A percentile compares a stretch with the other conserved stretches of the same genome.
These are phyloP conservation scores for Penicillium turbatum DNA, from an alignment of 495 filamentous ascomycete species.

Conservation along the genomic window DNA sequence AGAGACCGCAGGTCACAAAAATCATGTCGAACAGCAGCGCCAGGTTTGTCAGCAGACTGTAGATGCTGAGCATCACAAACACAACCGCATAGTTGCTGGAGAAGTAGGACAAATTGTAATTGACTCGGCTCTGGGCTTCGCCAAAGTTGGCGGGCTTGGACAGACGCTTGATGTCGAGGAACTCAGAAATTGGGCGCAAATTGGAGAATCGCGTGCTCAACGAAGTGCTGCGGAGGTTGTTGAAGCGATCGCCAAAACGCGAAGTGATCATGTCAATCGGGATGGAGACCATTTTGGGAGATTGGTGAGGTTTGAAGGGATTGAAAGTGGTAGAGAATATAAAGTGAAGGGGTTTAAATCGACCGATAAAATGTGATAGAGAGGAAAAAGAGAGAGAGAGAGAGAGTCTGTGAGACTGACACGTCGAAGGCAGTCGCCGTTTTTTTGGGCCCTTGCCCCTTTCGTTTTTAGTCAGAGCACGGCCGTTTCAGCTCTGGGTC, in stretches of 20 bases:
- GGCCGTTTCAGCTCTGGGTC: not conserved
- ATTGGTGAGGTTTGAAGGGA: not conserved
- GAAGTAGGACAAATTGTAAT: constrained; percentile 96
- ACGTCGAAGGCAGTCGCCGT: constrained; percentile 7
- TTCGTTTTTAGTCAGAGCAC: constrained; percentile 16
- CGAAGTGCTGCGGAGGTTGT: constrained; percentile 70
- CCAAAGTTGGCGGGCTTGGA: constrained; percentile 89
- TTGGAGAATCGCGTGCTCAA: constrained; percentile 83
- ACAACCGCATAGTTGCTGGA: constrained; percentile 96
- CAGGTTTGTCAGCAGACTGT: constrained; percentile 82
- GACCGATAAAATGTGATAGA: constrained; percentile 3
- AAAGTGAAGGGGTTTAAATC: constrained; percentile 6
- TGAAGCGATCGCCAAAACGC: constrained; percentile 72
- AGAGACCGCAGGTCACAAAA: constrained; percentile 79
- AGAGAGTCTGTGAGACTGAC: not conserved
- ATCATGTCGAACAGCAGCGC: constrained; percentile 85
- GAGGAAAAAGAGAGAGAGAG: constrained; percentile 6
- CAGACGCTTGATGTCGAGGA: constrained; percentile 90
- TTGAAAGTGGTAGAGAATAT: no score
- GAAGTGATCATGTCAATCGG: constrained; percentile 89
- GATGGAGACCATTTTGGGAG: constrained; percentile 75
- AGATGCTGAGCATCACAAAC: constrained; percentile 92
- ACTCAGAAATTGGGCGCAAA: constrained; percentile 85
- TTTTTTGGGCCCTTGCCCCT: constrained; percentile 16
- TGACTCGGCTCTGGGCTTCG: constrained; percentile 88